These are phyloP conservation scores for Fomitopsis pinicola DNA, from an alignment of 1,284 basidiomycete genomes.

Conservation along the genomic window DNA sequence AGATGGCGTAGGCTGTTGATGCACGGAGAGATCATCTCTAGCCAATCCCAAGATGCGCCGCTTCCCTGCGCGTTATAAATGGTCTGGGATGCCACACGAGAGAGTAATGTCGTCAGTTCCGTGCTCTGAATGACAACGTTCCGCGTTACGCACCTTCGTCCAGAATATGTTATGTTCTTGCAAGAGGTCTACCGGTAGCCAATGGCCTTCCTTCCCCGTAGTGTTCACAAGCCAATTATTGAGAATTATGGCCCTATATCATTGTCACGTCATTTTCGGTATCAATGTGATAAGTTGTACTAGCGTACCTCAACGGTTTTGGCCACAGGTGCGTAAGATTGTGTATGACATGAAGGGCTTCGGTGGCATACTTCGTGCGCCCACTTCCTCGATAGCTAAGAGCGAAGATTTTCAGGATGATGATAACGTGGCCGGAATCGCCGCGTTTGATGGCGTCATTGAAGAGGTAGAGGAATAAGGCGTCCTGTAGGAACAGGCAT, in stretches of 20 bases:
- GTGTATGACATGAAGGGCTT: slow-evolving; percentile 29
- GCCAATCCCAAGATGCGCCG: slow-evolving; percentile 36
- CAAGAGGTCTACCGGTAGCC: slow-evolving; percentile 32
- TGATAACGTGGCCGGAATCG: slow-evolving; percentile 31
- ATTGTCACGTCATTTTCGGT: no score
- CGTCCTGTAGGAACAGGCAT: slow-evolving; percentile 26
- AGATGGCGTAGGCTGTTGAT: slow-evolving; percentile 30
- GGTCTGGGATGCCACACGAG: no score
- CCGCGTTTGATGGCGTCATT: slow-evolving; percentile 31
- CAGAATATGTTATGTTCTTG: slow-evolving; percentile 40
- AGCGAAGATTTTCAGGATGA: slow-evolving; percentile 29
- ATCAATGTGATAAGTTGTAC: no score
- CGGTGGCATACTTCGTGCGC: slow-evolving; percentile 35
- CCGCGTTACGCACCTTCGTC: slow-evolving; percentile 24
- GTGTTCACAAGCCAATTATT: slow-evolving; percentile 38
- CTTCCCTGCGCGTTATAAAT: slow-evolving; percentile 33
- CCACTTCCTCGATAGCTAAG: slow-evolving; percentile 27
- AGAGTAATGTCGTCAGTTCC: no score
- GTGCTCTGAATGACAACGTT: no score
- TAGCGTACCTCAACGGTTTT: slow-evolving; percentile 25
- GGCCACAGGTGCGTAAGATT: slow-evolving; percentile 36
- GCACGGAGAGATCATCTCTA: slow-evolving; percentile 32
- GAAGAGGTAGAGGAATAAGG: slow-evolving; percentile 31
- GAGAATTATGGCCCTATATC: slow-evolving; percentile 26
- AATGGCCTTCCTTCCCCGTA: slow-evolving; percentile 27